phyloP scores from a whole-genome alignment of 441 rosid genomes.

The Aquilaria agallochum region DNA sequence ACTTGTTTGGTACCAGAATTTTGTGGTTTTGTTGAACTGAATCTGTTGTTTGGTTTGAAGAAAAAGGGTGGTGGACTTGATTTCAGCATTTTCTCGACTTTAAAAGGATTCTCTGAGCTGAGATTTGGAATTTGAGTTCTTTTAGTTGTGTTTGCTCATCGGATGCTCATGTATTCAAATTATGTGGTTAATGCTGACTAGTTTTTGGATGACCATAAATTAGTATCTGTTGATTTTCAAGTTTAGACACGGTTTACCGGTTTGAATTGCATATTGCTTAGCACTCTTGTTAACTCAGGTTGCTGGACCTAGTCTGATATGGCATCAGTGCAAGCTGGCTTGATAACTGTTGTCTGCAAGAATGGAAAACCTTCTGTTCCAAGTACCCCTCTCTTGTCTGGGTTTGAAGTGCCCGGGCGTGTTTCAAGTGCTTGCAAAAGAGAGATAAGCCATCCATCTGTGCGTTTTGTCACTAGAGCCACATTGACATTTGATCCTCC shows the following conservation, averaged over 20 bases:
- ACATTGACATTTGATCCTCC: constrained; percentile 79
- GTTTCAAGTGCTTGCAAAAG: constrained; percentile 34
- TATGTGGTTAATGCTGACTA: neutral
- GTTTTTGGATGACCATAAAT: neutral
- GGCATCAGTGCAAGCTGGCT: constrained; percentile 63
- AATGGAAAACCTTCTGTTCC: constrained; percentile 46
- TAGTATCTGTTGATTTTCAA: neutral
- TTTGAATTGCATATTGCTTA: neutral
- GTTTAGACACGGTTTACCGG: neutral
- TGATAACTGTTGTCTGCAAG: constrained; percentile 50
- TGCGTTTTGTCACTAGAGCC: constrained; percentile 40
- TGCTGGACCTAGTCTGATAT: constrained; percentile 25
- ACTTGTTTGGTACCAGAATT: too few relatives aligned
- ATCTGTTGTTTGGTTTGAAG: too few relatives aligned
- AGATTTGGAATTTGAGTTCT: neutral
- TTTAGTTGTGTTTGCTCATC: neutral
- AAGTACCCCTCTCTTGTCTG: constrained; percentile 45
- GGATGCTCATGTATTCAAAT: neutral
- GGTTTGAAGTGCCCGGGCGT: constrained; percentile 44
- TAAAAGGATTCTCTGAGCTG: neutral
- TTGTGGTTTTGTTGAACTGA: too few relatives aligned
- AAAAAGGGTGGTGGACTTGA: too few relatives aligned
- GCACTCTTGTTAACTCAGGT: neutral
- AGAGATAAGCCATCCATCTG: constrained; percentile 21
- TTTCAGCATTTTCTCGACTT: too few relatives aligned